Evolutionary conservation across 1,284 basidiomycete species (phyloP), one percentile per base, ranked within the genome.

Genomic region (Ustilago shanxiensis): DNA sequence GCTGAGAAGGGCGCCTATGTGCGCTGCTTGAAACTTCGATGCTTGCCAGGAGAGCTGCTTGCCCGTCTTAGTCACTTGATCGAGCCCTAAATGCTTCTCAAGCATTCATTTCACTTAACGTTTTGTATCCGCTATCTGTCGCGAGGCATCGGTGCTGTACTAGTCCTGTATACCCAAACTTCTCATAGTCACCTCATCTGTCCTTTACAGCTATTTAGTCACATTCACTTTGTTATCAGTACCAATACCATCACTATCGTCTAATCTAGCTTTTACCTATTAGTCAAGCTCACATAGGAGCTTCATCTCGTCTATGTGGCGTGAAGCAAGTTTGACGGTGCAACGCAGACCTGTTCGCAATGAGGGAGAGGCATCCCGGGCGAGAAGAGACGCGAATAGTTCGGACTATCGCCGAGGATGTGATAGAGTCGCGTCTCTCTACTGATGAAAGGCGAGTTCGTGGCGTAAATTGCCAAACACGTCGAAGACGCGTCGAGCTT

Each of bases 11-110:
- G 66, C 60, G 72, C 76, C 28, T 84, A 80, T 51, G 79, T 82
- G 47, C 79, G 80, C 45, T 79, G 81, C 50, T 56, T 84, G 55
- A 81, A 81, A 68, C 74, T 84, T 29, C 70, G 82, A 14, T 83
- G 80, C 47, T 59, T 84, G 18, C 62, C 74, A 11, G 81, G 77
- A 24, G 72, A 81, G 31, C 69, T 81, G 28, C 59, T 83, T 31
- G 76, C 82, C 6, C 62, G 77, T 4, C 29, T 72, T n/a, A 69
- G 69, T 28, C 70, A 72, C 33, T n/a, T 66, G 56, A 41, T 61
- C 49, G 69, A 72, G 57, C 60, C 74, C 13, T 72, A 60, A 60
- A n/a, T n/a, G n/a, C n/a, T n/a, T n/a, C n/a, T n/a, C n/a, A n/a
- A n/a, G n/a, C n/a, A n/a, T n/a, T n/a, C n/a, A n/a, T n/a, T n/a